Base-by-base conservation (phyloP, 164 flowering plant genomes). In the Chimonanthus praecox region DNA sequence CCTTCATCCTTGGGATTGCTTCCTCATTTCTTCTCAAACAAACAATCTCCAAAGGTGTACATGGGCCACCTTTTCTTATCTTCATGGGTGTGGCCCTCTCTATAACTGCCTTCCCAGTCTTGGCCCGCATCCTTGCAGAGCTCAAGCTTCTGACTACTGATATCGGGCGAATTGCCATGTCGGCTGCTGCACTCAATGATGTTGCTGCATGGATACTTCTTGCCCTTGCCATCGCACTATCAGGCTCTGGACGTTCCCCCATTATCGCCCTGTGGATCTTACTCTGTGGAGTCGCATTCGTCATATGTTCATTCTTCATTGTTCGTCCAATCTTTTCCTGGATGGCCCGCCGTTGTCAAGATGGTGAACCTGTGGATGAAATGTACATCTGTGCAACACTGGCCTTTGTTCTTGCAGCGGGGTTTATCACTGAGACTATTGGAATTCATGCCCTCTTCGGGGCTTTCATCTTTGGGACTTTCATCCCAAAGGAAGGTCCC, bases 71-170 rank as follows among this genome's bases (percentile, higher is more conserved):
- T 82, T 92, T 90, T 68, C 82, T 90, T 2, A 84, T 92, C 13
- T 92, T 90, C 88, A 90, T 88, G 93, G 97, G 94, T 5, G 97
- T 90, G 6, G 90, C 97, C 45, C 85, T 92, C 49, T 92, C 94
- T 45, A 90, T 92, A 43, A 92, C 94, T 18, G 94, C 97, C 49
- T 90, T 92, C 75, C 93, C 94, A 47, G 97, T 92, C 65, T 71
- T 92, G 48, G 97, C 97, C 2, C 94, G 97, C 33, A 92, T 92
- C 58, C 76, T 92, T 20, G 97, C 97, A 6, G 94, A 92, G 80
- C 85, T 90, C 49, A 88, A 90, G 79, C 90, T 92, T 21, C 79
- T 92, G 51, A 92, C 94, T 20, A 90, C 94, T n/a, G 94, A 90
- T 71, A 84, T 92, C 7, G 97, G 97, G 1, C 74, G 86, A 49